Base-by-base conservation (phyloP, 345 rosid genomes). In the Carallia pectinifolia region DNA sequence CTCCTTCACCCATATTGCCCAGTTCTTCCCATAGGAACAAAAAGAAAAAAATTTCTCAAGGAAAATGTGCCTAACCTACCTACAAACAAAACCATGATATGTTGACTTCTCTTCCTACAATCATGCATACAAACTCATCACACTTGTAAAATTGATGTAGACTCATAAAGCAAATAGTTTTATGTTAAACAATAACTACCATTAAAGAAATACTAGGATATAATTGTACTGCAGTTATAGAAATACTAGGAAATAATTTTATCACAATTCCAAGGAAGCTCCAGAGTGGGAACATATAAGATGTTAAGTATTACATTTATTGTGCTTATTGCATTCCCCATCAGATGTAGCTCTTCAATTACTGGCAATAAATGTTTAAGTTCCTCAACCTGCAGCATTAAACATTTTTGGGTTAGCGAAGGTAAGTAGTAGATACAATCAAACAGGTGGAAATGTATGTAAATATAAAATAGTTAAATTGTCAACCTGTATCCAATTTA, bases 271-370 rank as follows among this genome's bases (percentile, higher is more conserved):
- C 40, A 63, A 47, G 37, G 68, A 27, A 44, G 18, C 55, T 33
- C n/a, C 59, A 71, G 58, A 67, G 65, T 54, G 50, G 66, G n/a
- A 38, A 55, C 62, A 67, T 53, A 17, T 17, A 53, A 40, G 54
- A 33, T 33, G 2, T 33, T 8, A 66, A 55, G 67, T 38, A 68
- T 60, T 84, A 91, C 96, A 78, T 69, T 71, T 69, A 91, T 80
- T 74, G 74, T 44, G 74, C 82, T 74, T 66, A 93, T 86, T 75
- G 71, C 85, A 77, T 92, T 94, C 61, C 93, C 97, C 92, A 89
- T 88, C 79, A 94, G 73, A 83, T 94, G 97, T 74, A 94, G 82
- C 85, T 91, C 97, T 81, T 92, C 96, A 69, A 92, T 70, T 62
- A 66, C 81, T 79, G 93, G 97, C 64, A 94, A 84, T 6, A 86